Conservation (phyloP, 2,329 filamentous ascomycete species). For the Aureobasidium subglaciale region DNA sequence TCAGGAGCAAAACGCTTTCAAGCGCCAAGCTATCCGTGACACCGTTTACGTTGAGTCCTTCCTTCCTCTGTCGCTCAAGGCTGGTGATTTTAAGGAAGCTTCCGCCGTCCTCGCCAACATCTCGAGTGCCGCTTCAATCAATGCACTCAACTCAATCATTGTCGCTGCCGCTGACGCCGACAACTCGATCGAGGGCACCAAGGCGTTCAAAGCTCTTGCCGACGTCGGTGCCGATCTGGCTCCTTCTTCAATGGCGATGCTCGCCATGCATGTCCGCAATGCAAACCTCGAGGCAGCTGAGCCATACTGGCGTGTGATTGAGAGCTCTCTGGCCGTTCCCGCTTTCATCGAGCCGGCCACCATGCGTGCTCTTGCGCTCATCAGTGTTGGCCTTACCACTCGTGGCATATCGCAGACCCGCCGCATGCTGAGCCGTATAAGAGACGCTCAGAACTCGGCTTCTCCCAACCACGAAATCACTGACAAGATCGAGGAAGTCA, state of each 20-base stretch:
- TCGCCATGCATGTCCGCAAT: constrained; percentile 78
- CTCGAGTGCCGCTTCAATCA: constrained; percentile 50
- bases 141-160: constrained; percentile 66
- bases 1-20: constrained; percentile 23
- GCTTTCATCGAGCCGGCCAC: constrained; percentile 78
- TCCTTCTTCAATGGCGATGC: constrained; percentile 65
- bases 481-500: constrained; percentile 81
- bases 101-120: constrained; percentile 62
- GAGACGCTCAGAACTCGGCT: constrained; percentile 47
- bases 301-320: constrained; percentile 71
- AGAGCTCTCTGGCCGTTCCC: constrained; percentile 52
- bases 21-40: constrained; percentile 59
- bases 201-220: constrained; percentile 45
- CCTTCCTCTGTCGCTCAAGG: constrained; percentile 67
- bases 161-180: constrained; percentile 73
- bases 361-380: constrained; percentile 84
- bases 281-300: constrained; percentile 72
- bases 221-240: constrained; percentile 42
- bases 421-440: constrained; percentile 79
- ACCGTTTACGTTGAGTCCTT: constrained; percentile 67
- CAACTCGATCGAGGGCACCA: constrained; percentile 59
- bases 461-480: constrained; percentile 48
- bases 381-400: constrained; percentile 76
- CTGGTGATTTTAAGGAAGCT: constrained; percentile 64
- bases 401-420: constrained; percentile 74